A percentile compares a stretch with the other conserved stretches of the same genome.
Evolutionary conservation across 2,329 filamentous ascomycete genomes (phyloP).

Genomic region (Curvularia eragrostidis): DNA sequence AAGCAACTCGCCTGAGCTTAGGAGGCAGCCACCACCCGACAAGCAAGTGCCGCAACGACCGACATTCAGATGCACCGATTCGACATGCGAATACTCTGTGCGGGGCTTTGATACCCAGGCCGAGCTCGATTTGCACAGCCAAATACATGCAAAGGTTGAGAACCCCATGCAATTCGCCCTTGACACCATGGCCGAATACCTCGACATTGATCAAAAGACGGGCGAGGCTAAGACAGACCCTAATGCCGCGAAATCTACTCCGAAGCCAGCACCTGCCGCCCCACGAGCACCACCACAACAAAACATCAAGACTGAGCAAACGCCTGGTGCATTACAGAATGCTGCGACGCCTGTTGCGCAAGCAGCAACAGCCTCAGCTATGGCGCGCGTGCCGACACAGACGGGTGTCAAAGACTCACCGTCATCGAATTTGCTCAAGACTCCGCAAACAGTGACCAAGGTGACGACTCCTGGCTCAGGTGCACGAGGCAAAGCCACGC

Average conservation of each 20-base stretch:
- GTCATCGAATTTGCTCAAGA: constrained; percentile 48
- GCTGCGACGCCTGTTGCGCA: constrained; percentile 45
- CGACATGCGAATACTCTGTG: constrained; percentile 60
- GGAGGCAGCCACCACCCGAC: constrained; percentile 53
- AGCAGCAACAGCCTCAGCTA: constrained; percentile 44
- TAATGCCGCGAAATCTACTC: constrained; percentile 29
- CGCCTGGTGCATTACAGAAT: constrained; percentile 39
- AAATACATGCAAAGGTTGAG: constrained; percentile 61
- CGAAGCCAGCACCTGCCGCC: constrained; percentile 31
- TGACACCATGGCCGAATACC: constrained; percentile 58
- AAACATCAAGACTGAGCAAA: constrained; percentile 45
- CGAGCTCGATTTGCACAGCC: constrained; percentile 63
- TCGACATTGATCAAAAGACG: constrained; percentile 58
- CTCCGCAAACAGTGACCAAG: constrained; percentile 46
- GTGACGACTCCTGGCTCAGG: constrained; percentile 44
- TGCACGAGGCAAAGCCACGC: constrained; percentile 43
- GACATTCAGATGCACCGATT: constrained; percentile 61
- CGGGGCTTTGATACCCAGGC: constrained; percentile 63
- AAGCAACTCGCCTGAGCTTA: constrained; percentile 54
- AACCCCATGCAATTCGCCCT: constrained; percentile 65
- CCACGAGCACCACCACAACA: constrained; percentile 37
- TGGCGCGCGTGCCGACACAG: constrained; percentile 49
- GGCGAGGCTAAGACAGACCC: constrained; percentile 44
- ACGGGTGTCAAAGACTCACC: constrained; percentile 48
- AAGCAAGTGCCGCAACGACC: constrained; percentile 53